phyloP scores from a whole-genome alignment of 345 rosid species.

The Limnanthes douglasii region DNA sequence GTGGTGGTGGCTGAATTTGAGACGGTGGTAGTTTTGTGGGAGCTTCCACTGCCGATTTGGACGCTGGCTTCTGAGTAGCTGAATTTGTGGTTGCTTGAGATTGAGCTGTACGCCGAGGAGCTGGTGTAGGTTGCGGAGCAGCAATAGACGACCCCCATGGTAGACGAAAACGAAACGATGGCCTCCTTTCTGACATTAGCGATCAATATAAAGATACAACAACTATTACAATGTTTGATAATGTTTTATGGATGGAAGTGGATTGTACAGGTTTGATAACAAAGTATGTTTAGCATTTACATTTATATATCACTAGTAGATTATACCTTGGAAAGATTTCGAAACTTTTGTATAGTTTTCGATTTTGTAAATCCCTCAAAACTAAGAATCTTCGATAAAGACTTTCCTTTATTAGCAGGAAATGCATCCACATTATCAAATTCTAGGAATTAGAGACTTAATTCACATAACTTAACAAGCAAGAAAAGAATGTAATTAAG shows the following conservation, averaged over 20 bases:
- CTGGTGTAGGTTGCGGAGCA: constrained; percentile 13
- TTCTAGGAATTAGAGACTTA: background rate
- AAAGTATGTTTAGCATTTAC: constrained; percentile 7
- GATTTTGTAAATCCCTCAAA: constrained; percentile 14
- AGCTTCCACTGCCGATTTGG: constrained; percentile 29
- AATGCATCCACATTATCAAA: constrained; percentile 20
- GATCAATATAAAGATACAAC: background rate
- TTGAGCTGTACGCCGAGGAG: constrained; percentile 9
- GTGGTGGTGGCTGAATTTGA: no score
- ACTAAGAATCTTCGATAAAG: constrained; percentile 5
- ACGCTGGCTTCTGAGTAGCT: constrained; percentile 22
- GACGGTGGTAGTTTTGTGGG: constrained; percentile 8
- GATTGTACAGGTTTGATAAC: background rate
- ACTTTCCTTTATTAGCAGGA: constrained; percentile 19
- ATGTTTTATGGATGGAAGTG: constrained; percentile 1
- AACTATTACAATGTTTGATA: background rate
- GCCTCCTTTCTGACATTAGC: constrained; percentile 28
- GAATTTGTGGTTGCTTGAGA: constrained; percentile 20
- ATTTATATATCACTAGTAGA: constrained; percentile 8
- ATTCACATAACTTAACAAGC: background rate
- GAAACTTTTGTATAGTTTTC: constrained; percentile 1
- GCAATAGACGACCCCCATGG: constrained; percentile 34
- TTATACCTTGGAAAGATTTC: constrained; percentile 24
- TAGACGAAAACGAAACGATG: constrained; percentile 30
- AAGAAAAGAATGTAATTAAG: constrained; percentile 15